phyloP scores from a whole-genome alignment of 2,329 filamentous ascomycete species.

The Microcyclospora pomicola region DNA sequence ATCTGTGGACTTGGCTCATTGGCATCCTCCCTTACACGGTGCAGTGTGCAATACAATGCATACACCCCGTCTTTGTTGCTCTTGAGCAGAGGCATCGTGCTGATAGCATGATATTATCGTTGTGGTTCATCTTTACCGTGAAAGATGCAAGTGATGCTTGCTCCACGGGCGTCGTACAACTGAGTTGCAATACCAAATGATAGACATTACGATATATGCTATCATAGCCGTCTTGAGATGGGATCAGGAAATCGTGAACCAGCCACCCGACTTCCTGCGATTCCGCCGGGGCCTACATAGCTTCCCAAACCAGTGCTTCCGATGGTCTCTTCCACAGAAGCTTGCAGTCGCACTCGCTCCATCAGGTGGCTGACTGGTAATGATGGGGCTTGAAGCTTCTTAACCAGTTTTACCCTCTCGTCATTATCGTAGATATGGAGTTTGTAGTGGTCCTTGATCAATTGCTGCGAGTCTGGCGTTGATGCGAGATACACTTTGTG shows the following conservation, averaged over 20 bases:
- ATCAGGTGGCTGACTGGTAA: slow-evolving; percentile 32
- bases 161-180: too few species aligned
- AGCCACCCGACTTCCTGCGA: slow-evolving; percentile 3
- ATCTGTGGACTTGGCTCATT: too few species aligned
- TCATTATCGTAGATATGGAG: slow-evolving; percentile 44
- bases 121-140: too few species aligned
- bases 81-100: too few species aligned
- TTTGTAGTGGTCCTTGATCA: slow-evolving; percentile 48
- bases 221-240: not conserved
- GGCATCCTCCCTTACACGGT: too few species aligned
- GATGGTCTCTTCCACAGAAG: not conserved
- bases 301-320: slow-evolving; percentile 2
- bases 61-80: too few species aligned
- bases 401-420: slow-evolving; percentile 38
- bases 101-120: too few species aligned
- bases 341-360: slow-evolving; percentile 28
- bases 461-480: slow-evolving; percentile 38
- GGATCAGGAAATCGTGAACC: slow-evolving; percentile 3
- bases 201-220: too few species aligned
- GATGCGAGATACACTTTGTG: slow-evolving; percentile 52
- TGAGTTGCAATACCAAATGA: too few species aligned
- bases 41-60: too few species aligned
- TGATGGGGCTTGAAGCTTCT: slow-evolving; percentile 40
- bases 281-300: slow-evolving; percentile 3
- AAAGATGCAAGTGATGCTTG: too few species aligned